Base-by-base conservation (phyloP, 78 protist species). In the Polysphondylium violaceum region DNA sequence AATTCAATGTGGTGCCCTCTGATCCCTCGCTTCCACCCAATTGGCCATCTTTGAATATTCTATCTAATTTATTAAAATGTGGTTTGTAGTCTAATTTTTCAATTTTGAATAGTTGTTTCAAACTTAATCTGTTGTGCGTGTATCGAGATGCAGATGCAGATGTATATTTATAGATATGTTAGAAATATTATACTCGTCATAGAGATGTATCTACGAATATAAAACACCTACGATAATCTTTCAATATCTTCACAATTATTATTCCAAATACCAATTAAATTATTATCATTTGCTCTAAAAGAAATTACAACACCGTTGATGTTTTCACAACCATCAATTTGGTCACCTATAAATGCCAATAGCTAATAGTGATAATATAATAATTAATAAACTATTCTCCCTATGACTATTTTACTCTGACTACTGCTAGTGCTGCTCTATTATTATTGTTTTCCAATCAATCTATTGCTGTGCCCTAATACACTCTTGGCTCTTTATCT, bases 261-360 rank as follows among this genome's bases (percentile, higher is more conserved):
- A 75, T 88, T 88, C 94, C 94, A 88, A 53, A 88, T 75, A 25
- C 89, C 86, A 73, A 88, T 88, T 11, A 88, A 29, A 58, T 74
- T 88, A 61, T 88, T 78, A 36, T 88, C 94, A 58, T 74, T 76
- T 19, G 77, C 17, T 64, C 94, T 69, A 78, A 88, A 78, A 2
- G 94, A 88, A 16, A 88, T 74, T 16, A 88, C 87, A 8, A 88
- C 50, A 17, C 94, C 94, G 38, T 78, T 78, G 40, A 88, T 53
- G 19, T 51, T 72, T 35, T 88, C 94, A 44, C 86, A 86, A 35
- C 60, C 94, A 40, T 88, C 94, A 35, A 88, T 74, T 63, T 76
- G 87, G n/a, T 88, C 94, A 17, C 94, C 94, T 5, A 88, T 65
- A 23, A 88, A 78, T 50, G 94, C 94, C 61, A 88, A 25, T 36